Conservation (phyloP, 768 basidiomycete species). For the Rhodocollybia butyracea region DNA sequence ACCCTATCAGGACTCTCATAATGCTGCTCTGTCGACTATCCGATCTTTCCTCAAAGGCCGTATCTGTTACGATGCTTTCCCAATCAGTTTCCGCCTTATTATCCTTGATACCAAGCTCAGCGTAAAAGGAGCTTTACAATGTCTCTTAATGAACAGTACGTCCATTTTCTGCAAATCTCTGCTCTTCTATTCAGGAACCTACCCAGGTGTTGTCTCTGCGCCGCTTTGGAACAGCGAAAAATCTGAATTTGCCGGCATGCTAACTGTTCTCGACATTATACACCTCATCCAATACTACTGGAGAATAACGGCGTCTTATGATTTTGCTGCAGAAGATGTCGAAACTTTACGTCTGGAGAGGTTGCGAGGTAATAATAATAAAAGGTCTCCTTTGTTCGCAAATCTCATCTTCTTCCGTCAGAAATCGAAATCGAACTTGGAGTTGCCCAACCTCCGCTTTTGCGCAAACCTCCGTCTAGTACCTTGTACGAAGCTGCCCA, state of each 20-base stretch:
- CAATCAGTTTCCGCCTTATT: conserved; percentile 94
- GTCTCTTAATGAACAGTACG: conserved; percentile 76
- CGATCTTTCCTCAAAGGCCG: conserved; percentile 80
- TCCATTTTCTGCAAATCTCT: conserved; percentile 6
- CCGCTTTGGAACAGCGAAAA: conserved; percentile 97
- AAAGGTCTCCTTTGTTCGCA: not conserved
- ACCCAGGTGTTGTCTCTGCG: conserved; percentile 90
- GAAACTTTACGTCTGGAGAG: conserved; percentile 89
- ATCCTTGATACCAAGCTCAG: conserved; percentile 95
- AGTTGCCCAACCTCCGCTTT: conserved; percentile 88
- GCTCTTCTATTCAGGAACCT: not conserved
- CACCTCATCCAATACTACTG: conserved; percentile 99
- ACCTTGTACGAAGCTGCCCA: conserved; percentile 89
- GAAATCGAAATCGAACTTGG: conserved; percentile 93
- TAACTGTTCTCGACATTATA: conserved; percentile 98
- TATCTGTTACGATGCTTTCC: conserved; percentile 94
- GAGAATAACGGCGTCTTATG: conserved; percentile 79
- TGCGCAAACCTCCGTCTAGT: conserved; percentile 83
- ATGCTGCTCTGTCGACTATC: conserved; percentile 66
- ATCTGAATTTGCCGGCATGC: conserved; percentile 95
- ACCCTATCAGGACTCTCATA: conserved; percentile 62
- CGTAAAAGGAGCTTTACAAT: conserved; percentile 92
- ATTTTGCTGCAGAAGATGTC: conserved; percentile 85
- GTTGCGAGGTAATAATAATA: conserved; percentile 66
- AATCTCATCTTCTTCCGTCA: conserved; percentile 27